A percentile compares a stretch with the other conserved stretches of the same genome.
These are phyloP conservation scores for Suillus paluster DNA, from an alignment of 768 basidiomycete species.

Conservation along the genomic window DNA sequence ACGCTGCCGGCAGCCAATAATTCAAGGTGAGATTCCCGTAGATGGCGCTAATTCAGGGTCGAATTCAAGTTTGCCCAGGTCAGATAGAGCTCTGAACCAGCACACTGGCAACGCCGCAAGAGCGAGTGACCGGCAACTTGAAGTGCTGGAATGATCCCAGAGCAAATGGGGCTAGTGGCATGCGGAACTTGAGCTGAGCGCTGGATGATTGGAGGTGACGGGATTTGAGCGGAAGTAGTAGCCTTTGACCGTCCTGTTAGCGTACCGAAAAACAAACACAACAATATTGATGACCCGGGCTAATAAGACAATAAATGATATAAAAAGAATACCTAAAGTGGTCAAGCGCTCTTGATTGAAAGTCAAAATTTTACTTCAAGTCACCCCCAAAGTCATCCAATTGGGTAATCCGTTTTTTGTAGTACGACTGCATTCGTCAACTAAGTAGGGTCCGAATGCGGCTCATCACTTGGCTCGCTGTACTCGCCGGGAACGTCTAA, in stretches of 20 bases:
- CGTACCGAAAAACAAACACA: slow-evolving; percentile 9
- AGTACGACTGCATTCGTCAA: too few species aligned
- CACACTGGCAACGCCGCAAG: background rate
- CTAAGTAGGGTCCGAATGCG: too few species aligned
- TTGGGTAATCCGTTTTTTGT: background rate
- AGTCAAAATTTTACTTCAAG: background rate
- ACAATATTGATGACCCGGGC: background rate
- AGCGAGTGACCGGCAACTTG: too few species aligned
- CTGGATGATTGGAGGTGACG: slow-evolving; percentile 7
- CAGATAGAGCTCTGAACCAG: background rate
- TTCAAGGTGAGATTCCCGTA: slow-evolving; percentile 7
- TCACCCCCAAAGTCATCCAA: too few species aligned
- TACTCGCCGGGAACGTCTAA: too few species aligned
- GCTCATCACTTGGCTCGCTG: too few species aligned
- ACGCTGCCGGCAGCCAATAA: slow-evolving; percentile 7
- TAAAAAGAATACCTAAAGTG: slow-evolving; percentile 13
- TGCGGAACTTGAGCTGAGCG: background rate
- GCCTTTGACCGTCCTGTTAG: too few species aligned
- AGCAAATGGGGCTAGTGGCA: background rate
- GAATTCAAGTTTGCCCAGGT: background rate
- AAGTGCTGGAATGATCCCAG: too few species aligned
- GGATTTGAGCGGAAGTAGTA: slow-evolving; percentile 35
- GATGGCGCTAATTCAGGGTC: slow-evolving; percentile 19
- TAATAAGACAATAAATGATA: slow-evolving; percentile 5
- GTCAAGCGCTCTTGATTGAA: background rate